Conservation (phyloP, 768 basidiomycete species). For the Glaciozyma martinii region DNA sequence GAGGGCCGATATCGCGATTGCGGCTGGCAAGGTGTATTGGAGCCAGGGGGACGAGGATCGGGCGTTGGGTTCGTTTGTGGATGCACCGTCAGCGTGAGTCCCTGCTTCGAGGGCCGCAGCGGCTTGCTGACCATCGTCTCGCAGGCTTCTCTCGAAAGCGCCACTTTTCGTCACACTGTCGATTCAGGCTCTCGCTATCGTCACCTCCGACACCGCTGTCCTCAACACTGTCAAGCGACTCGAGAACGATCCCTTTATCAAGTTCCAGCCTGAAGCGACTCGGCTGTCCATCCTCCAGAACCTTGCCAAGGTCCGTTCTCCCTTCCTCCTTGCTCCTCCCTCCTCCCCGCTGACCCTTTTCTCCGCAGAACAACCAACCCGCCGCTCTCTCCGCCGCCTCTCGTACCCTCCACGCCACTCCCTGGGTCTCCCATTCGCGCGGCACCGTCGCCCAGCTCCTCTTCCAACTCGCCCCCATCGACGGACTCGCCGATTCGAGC, state of each 20-base stretch:
- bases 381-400: slow-evolving; percentile 8
- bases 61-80: slow-evolving; percentile 8
- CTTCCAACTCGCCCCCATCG: background rate
- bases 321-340: background rate
- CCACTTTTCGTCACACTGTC: slow-evolving; percentile 25
- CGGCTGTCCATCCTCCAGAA: slow-evolving; percentile 4
- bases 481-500: background rate
- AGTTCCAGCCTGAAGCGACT: slow-evolving; percentile 16
- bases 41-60: slow-evolving; percentile 22
- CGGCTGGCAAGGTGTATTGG: slow-evolving; percentile 11
- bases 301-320: slow-evolving; percentile 8
- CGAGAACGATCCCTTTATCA: slow-evolving; percentile 4
- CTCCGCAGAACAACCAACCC: slow-evolving; percentile 1
- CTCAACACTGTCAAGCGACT: slow-evolving; percentile 3
- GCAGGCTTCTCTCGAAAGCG: background rate
- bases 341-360: no score
- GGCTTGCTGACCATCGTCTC: background rate
- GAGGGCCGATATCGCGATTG: slow-evolving; percentile 7
- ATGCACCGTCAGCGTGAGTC: slow-evolving; percentile 18
- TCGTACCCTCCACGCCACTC: slow-evolving; percentile 20
- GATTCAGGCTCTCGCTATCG: slow-evolving; percentile 19
- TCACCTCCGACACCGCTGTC: slow-evolving; percentile 12
- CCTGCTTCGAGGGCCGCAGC: background rate
- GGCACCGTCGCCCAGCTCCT: slow-evolving; percentile 14
- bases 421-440: slow-evolving; percentile 16